Base-by-base conservation (phyloP, 1,139 yeast genomes). In the Candida glucosophila region DNA sequence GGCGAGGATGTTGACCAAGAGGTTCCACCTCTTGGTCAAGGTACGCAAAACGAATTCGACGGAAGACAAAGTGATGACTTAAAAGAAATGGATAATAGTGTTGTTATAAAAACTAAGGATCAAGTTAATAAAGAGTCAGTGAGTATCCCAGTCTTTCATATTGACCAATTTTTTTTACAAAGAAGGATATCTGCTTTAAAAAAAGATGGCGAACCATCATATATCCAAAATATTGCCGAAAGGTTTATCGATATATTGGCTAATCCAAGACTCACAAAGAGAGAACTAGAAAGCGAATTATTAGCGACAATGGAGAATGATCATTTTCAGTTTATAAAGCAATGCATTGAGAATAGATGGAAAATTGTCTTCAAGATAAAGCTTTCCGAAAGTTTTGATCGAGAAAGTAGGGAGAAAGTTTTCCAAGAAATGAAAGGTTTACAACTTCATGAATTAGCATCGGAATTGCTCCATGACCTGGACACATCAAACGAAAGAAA, bases 321-420 rank as follows among this genome's bases (percentile, higher is more conserved):
- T 22, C 58, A 73, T 29, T 55, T 64, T 22, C 68, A 62, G 0
- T 43, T 79, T 6, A 66, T 74, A 6, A 61, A 66, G 21, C 40
- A 50, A 6, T 45, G 81, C 16, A 52, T 73, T 11, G 57, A 59
- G 20, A 78, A 83, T 39, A 48, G 79, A 30, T 54, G 63, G 40
- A 49, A 58, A 25, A 52, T 80, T 5, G 69, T 67, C 2, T 79
- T 75, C 69, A 71, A 77, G 19, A 55, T 70, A 1, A 57, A 55
- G 29, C 47, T 68, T 19, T 50, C 65, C 3, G 49, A 49, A 20
- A 61, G 66, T 2, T 55, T 48, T 9, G 41, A 53, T 5, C 62
- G 56, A 5, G 46, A 44, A 0, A 57, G 55, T 5, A 47, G 57
- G 15, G 47, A 48, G 6, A 23, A 28, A 1, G 28, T 73, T 3